phyloP scores from a whole-genome alignment of 2,329 filamentous ascomycete genomes.

The Cercospora citrullina region DNA sequence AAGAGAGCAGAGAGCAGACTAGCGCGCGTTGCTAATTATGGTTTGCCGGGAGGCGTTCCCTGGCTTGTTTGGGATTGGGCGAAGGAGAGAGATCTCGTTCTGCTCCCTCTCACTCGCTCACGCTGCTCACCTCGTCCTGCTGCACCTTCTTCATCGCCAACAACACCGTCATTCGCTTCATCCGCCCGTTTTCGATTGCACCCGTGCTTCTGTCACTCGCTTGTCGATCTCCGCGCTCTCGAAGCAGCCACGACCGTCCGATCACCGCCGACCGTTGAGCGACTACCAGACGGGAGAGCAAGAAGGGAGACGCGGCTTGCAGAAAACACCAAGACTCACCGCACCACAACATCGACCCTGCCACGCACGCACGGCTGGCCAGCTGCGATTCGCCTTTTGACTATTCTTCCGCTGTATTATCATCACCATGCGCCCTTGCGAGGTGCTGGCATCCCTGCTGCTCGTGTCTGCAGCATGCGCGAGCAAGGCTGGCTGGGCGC shows the following conservation, averaged over 20 bases:
- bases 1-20: not conserved
- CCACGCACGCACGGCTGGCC: slow-evolving; percentile 14
- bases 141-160: not conserved
- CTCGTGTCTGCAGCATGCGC: slow-evolving; percentile 36
- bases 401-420: slow-evolving; percentile 4
- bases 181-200: not conserved
- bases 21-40: slow-evolving; percentile 4
- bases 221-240: not conserved
- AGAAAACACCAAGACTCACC: slow-evolving; percentile 14
- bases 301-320: slow-evolving; percentile 26
- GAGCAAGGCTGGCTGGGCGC: slow-evolving; percentile 33
- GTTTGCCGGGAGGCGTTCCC: slow-evolving; percentile 2
- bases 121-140: not conserved
- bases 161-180: slow-evolving; percentile 1
- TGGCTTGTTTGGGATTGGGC: not conserved
- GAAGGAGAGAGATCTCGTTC: not conserved
- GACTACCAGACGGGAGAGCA: slow-evolving; percentile 14
- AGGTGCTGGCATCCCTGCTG: slow-evolving; percentile 36
- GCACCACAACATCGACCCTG: slow-evolving; percentile 5
- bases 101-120: not conserved
- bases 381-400: not conserved
- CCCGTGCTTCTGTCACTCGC: slow-evolving; percentile 13
- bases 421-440: slow-evolving; percentile 39
- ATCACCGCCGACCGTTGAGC: slow-evolving; percentile 18
- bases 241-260: slow-evolving; percentile 4